A percentile compares a stretch with the other conserved stretches of the same genome.
Evolutionary conservation across 768 basidiomycete species (phyloP).

Genomic region (Pulveroboletus sp.): DNA sequence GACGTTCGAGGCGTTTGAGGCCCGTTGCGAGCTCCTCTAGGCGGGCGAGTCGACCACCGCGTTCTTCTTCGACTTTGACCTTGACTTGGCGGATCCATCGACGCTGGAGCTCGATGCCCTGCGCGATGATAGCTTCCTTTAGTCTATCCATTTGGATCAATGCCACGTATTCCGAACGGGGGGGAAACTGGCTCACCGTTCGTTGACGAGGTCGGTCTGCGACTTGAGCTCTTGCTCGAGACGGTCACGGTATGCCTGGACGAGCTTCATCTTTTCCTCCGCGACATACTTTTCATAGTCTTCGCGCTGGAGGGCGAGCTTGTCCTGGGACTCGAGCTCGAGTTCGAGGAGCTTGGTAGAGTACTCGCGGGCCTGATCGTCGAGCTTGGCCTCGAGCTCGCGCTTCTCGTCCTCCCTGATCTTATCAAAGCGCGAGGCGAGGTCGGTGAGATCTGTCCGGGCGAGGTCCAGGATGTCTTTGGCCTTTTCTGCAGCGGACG

Average conservation of each 20-base stretch:
- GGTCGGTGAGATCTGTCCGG: slow-evolving; percentile 71
- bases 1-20: slow-evolving; percentile 85
- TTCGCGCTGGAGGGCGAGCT: slow-evolving; percentile 80
- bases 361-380: slow-evolving; percentile 84
- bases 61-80: slow-evolving; percentile 92
- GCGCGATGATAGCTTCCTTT: slow-evolving; percentile 90
- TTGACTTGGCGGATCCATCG: slow-evolving; percentile 97
- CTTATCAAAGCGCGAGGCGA: slow-evolving; percentile 72
- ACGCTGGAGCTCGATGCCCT: slow-evolving; percentile 95
- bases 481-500: slow-evolving; percentile 62
- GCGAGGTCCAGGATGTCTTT: slow-evolving; percentile 75
- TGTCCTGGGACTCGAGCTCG: slow-evolving; percentile 83
- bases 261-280: slow-evolving; percentile 66
- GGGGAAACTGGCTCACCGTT: slow-evolving; percentile 57
- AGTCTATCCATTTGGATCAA: slow-evolving; percentile 48
- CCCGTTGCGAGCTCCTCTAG: slow-evolving; percentile 89
- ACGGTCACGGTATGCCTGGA: slow-evolving; percentile 80
- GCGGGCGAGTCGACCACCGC: slow-evolving; percentile 91
- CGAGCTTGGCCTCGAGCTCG: slow-evolving; percentile 61
- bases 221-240: slow-evolving; percentile 79
- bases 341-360: slow-evolving; percentile 73
- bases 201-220: slow-evolving; percentile 91
- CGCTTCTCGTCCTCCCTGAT: slow-evolving; percentile 76
- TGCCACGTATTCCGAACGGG: neutral
- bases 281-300: slow-evolving; percentile 80